phyloP scores from a whole-genome alignment of 2,329 filamentous ascomycete species.

The Microdochium paspali region DNA sequence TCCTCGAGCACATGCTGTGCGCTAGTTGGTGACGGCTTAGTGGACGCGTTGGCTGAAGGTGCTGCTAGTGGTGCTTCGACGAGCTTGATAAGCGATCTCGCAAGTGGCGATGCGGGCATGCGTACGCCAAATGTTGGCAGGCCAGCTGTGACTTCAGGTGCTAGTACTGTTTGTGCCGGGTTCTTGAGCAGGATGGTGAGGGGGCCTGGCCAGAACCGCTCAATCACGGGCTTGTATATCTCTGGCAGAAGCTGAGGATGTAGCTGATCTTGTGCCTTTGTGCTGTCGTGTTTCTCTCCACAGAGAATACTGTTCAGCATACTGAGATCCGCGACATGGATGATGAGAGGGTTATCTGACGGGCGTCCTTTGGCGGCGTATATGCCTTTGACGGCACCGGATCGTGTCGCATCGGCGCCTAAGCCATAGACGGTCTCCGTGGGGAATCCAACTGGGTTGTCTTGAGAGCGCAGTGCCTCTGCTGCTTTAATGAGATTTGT shows the following conservation, averaged over 20 bases:
- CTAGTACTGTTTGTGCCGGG: conserved; percentile 58
- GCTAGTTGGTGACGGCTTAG: conserved; percentile 82
- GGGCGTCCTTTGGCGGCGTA: conserved; percentile 85
- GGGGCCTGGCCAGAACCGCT: conserved; percentile 87
- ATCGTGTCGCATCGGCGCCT: conserved; percentile 89
- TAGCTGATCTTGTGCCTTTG: not conserved
- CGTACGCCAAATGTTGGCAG: conserved; percentile 79
- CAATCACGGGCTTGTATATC: conserved; percentile 71
- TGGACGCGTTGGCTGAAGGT: conserved; percentile 90
- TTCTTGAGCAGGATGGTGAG: conserved; percentile 83
- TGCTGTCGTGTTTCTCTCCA: not conserved
- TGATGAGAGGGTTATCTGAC: conserved; percentile 89
- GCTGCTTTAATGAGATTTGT: not conserved
- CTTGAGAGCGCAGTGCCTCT: conserved; percentile 23
- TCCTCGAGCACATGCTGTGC: conserved; percentile 86
- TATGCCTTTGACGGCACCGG: conserved; percentile 77
- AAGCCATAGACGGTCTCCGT: conserved; percentile 97
- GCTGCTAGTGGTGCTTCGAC: conserved; percentile 74
- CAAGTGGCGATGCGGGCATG: conserved; percentile 80
- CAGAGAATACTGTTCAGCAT: conserved; percentile 61
- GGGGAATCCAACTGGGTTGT: conserved; percentile 83
- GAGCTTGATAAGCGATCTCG: conserved; percentile 75
- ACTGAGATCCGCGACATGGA: conserved; percentile 74
- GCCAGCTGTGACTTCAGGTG: conserved; percentile 85
- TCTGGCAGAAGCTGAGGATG: conserved; percentile 44